Base-by-base conservation (phyloP, 2,329 filamentous ascomycete species). In the Pseudopithomyces chartarum region DNA sequence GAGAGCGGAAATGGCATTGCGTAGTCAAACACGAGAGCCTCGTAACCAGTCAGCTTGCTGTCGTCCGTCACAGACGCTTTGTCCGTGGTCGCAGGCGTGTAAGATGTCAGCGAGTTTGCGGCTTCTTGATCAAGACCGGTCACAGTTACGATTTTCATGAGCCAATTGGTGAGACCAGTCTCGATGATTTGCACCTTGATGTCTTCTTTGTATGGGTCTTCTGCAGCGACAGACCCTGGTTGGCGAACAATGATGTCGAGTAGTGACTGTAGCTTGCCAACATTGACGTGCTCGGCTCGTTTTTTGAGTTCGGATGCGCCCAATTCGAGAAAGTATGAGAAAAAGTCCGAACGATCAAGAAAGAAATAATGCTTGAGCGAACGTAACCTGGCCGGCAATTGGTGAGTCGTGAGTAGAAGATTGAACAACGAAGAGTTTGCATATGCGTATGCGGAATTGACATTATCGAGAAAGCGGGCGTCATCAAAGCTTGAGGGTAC, bases 291-390 rank as follows among this genome's bases (percentile, higher is more conserved):
- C 72, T 92, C 92, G 56, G 93, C 91, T 32, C 90, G 89, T 73
- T 97, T 97, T 68, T 91, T 90, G 56, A 99, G 83, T 77, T 99
- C 95, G 1, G 92, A 93, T 29, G 90, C 84, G 53, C 92, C 88
- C 19, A 99, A 87, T 72, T 99, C 95, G 57, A 99, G 87, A 75
- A 99, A 99, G 77, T 98, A 96, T 2, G 92, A 92, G 76, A 99
- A 98, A 80, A 97, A 99, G 75, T 99, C 95, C 33, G 95, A 97
- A 8, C 93, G 90, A 67, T 98, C 94, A 60, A 99, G 87, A 82
- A 99, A 99, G 81, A 98, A 99, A 80, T 99, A 99, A 77, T 99
- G 95, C 75, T 99, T 99, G 38, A 99, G 82, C 13, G 94, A 98
- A 44, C 90, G 87, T 55, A 99, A 83, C 36, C 95, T 87, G 26